phyloP scores from a whole-genome alignment of 2,329 filamentous ascomycete genomes.

The Sarocladium oryzae region DNA sequence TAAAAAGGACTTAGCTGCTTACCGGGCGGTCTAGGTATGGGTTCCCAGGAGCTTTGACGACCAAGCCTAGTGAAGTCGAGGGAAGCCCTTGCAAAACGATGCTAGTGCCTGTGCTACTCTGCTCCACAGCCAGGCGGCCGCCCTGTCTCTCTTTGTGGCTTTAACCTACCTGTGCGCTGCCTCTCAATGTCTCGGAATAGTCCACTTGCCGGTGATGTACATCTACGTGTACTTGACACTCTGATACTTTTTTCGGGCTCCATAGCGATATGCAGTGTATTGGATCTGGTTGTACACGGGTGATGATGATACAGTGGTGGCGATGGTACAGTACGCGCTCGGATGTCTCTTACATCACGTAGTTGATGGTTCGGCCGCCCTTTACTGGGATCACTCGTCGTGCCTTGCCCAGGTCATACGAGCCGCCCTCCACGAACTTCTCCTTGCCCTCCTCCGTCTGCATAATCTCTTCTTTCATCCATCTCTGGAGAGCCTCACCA shows the following conservation, averaged over 20 bases:
- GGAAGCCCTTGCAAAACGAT: neutral
- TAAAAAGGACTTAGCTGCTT: too few species aligned
- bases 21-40: too few species aligned
- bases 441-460: constrained; percentile 52
- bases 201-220: too few species aligned
- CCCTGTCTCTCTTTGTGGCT: too few species aligned
- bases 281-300: neutral
- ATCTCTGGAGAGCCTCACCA: constrained; percentile 44
- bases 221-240: too few species aligned
- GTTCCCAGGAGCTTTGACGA: too few species aligned
- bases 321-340: neutral
- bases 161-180: too few species aligned
- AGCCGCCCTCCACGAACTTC: constrained; percentile 44
- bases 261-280: too few species aligned
- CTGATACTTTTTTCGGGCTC: too few species aligned
- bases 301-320: neutral
- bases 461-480: constrained; percentile 56
- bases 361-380: constrained; percentile 65
- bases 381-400: constrained; percentile 61
- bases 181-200: too few species aligned
- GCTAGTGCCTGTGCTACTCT: neutral
- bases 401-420: constrained; percentile 42
- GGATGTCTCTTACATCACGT: constrained; percentile 49
- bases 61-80: too few species aligned
- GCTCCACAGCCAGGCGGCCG: neutral